Percentiles rank a stretch among this genome's conserved stretches.
Conservation (phyloP, 495 filamentous ascomycete species). For the Aspergillus asperescens region DNA sequence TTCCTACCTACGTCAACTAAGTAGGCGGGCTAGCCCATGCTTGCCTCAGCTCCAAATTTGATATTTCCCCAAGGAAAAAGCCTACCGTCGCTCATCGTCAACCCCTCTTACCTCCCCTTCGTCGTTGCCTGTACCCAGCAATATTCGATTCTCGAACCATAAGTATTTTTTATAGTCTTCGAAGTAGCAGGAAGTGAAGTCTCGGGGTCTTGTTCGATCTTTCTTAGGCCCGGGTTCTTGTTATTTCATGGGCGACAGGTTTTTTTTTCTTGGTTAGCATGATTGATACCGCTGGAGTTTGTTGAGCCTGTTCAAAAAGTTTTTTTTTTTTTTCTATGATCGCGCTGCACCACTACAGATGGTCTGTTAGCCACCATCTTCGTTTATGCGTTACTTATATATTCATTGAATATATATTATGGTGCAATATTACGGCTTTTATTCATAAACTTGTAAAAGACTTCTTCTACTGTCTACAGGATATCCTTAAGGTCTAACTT, state of each 20-base stretch:
- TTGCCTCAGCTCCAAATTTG: not conserved
- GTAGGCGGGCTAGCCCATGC: not conserved
- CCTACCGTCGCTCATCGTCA: not conserved
- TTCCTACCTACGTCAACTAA: not conserved
- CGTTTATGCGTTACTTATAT: no score
- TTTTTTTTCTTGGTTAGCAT: slow-evolving; percentile 16
- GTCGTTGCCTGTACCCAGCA: not conserved
- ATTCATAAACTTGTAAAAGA: no score
- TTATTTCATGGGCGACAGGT: slow-evolving; percentile 5
- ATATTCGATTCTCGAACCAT: not conserved
- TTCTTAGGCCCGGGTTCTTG: not conserved
- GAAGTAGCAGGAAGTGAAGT: slow-evolving; percentile 3
- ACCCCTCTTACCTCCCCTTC: not conserved
- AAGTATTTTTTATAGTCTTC: slow-evolving; percentile 3
- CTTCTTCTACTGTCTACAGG: no score
- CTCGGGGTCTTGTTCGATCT: not conserved
- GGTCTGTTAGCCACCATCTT: slow-evolving; percentile 5
- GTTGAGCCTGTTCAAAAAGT: slow-evolving; percentile 7
- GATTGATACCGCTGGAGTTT: slow-evolving; percentile 15
- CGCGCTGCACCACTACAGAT: slow-evolving; percentile 11
- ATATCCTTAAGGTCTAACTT: no score
- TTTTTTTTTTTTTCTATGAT: slow-evolving; percentile 6
- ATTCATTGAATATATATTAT: no score
- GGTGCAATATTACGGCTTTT: no score
- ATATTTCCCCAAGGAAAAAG: not conserved